Base-by-base conservation (phyloP, 1,139 yeast species). In the Candida frijolesensis region DNA sequence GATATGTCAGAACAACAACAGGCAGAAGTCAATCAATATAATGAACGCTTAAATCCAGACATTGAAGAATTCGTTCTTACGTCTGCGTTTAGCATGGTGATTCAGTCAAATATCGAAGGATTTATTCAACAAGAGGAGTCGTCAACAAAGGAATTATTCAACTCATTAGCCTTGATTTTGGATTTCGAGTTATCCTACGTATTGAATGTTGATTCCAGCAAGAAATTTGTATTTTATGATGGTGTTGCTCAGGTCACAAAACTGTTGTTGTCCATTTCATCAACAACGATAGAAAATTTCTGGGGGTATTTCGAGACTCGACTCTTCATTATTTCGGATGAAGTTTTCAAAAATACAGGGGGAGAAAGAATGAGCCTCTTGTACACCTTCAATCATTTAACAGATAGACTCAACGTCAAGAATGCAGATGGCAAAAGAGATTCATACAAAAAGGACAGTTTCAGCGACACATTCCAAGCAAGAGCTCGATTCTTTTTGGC, bases 1-100 rank as follows among this genome's bases (percentile, higher is more conserved):
- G 87, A 82, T 15, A 64, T 74, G 0, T 65, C 75, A 15, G 72
- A 67, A 30, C 78, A 69, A 27, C 82, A 79, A 46, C 51, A 69
- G 42, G 58, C 42, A 3, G 62, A 61, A 15, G 41, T 61, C 5
- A 51, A 52, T 6, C 51, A 43, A 1, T 66, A 63, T 48, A 67
- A 67, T 52, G 48, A 47, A 3, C 62, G 54, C 1, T 44, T 66
- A 19, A 57, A 57, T 10, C 55, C 54, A 19, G 60, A 57, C 35
- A 51, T 62, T 3, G 54, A 54, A 27, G 66, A 63, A 14, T 57
- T 57, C 30, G 47, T 67, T 5, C 42, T 64, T 7, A 48, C 59
- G 4, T 52, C 60, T 16, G 60, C 64, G 4, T 64, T 67, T 46
- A 65, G 62, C 48, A 50, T 47, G 11, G 51, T 57, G 7, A 51